A percentile compares a stretch with the other conserved stretches of the same genome.
Evolutionary conservation across 116 monocot species (phyloP).

Genomic region (Thalassia testudinum): DNA sequence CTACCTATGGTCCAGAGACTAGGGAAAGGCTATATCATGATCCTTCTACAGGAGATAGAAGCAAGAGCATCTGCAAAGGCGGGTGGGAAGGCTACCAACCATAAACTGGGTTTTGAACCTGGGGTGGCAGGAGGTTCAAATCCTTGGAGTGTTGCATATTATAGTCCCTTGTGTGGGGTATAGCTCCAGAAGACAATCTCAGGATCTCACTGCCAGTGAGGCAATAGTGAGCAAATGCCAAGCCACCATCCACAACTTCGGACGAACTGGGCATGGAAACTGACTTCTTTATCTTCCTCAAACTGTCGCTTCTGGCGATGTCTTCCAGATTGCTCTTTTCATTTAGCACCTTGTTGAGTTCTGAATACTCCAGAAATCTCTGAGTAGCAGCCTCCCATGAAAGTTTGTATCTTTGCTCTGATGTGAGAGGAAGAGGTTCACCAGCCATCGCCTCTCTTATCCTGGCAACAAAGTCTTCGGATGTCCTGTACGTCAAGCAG

Average conservation of each 20-base stretch:
- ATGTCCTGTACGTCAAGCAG: conserved; percentile 82
- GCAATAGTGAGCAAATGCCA: conserved; percentile 80
- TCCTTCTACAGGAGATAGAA: no score
- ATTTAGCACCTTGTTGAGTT: conserved; percentile 52
- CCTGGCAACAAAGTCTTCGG: conserved; percentile 74
- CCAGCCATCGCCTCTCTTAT: conserved; percentile 60
- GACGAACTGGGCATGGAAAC: conserved; percentile 52
- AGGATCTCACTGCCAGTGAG: conserved; percentile 80
- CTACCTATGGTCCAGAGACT: no score
- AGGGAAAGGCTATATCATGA: no score
- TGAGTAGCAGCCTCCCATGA: conserved; percentile 98
- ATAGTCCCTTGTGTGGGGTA: conserved; percentile 62
- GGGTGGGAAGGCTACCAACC: conserved; percentile 38
- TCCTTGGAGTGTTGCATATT: conserved; percentile 63
- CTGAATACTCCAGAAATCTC: conserved; percentile 76
- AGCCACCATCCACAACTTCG: conserved; percentile 49
- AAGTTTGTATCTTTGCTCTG: conserved; percentile 59
- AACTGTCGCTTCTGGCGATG: not conserved
- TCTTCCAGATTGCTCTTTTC: conserved; percentile 1
- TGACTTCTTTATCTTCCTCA: conserved; percentile 31
- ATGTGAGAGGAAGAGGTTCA: conserved; percentile 73
- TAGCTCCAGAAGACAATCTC: conserved; percentile 69
- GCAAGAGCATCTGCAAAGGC: no score
- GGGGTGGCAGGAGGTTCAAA: conserved; percentile 65
- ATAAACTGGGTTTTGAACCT: conserved; percentile 73